Evolutionary conservation across 1,139 yeast genomes (phyloP), one percentile per base, ranked within the genome.

Genomic region (Debaryomyces singareniensis): DNA sequence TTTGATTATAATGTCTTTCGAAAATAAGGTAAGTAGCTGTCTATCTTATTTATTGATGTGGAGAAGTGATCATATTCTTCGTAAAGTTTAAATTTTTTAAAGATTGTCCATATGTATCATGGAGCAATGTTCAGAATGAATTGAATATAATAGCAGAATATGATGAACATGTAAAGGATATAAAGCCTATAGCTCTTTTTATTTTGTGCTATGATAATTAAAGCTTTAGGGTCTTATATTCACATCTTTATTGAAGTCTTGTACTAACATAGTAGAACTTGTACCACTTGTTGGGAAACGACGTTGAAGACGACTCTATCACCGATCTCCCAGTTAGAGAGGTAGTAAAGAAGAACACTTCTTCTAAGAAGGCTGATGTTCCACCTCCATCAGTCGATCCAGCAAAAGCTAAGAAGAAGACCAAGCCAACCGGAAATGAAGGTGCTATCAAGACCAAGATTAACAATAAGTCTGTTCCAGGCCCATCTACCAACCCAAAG

Each of bases 321-420:
- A 70, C 73, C 43, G 65, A 67, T 38, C 53, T 60, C 40, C 68
- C 78, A 40, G 70, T 78, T 56, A 80, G 65, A 68, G 95, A 84
- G 63, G 66, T 84, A 44, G 93, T 84, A 58, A 87, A 80, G 75
- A 75, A 78, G 70, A 61, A 63, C 62, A 79, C 94, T 46, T 78
- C 95, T 41, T 79, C 95, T 55, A 86, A 84, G 77, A 89, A 89
- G 76, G 58, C 78, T 37, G 96, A 87, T 58, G 78, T 68, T 44
- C 77, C 95, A 41, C 95, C 95, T 51, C 71, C 87, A 41, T 74
- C 80, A 44, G 87, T 89, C 43, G 83, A 80, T 69, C 80, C 82
- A 56, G 62, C 89, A 48, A 79, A 72, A 67, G 89, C 95, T 48
- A 82, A 71, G 68, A 81, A 84, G 65, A 71, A 70, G 62, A 68